Evolutionary conservation across 306 rosid genomes (phyloP), one percentile per base, ranked within the genome.

Genomic region (Vigna angularis): DNA sequence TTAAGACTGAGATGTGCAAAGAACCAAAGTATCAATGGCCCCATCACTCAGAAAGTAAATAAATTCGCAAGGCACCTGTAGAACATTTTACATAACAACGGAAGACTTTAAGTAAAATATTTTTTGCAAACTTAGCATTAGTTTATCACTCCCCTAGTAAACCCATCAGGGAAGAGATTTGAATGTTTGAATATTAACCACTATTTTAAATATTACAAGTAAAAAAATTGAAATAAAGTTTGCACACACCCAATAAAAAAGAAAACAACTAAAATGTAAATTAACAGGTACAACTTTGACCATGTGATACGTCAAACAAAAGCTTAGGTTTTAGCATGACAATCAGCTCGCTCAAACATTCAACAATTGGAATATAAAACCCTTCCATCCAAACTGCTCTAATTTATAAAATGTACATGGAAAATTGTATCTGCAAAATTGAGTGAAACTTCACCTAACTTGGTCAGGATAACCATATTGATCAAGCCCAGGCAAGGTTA

Each of bases 21-120:
- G 56, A 76, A 22, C 18, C 44, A 22, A 38, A 49, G 26, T 17
- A 59, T 14, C 9, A 63, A 65, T 9, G 52, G 24, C 68, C 69
- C 51, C 62, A 58, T 65, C 40, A 26, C 52, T 73, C 72, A 64
- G 56, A 62, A 48, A 34, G 48, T 58, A 38, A 74, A 74, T 30
- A 49, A 47, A 67, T 57, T 22, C 55, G 66, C 34, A 30, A 62
- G 52, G 51, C 55, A 66, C 44, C 68, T 48, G 9, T 14, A 55
- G 38, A 16, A 16, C 44, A 83, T 50, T 78, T 66, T 17, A 38
- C 51, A 14, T 17, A 65, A 65, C 26, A 36, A 56, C 47, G 26
- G 67, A 52, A 47, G 55, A 52, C 65, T 30, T 62, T 3, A 12
- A 79, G 48, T 51, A 49, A 77, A 30, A 49, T 61, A 63, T 36